A percentile compares a stretch with the other conserved stretches of the same genome.
Evolutionary conservation across 163 green algal genomes (phyloP).

Genomic region (Scenedesmus sp.): DNA sequence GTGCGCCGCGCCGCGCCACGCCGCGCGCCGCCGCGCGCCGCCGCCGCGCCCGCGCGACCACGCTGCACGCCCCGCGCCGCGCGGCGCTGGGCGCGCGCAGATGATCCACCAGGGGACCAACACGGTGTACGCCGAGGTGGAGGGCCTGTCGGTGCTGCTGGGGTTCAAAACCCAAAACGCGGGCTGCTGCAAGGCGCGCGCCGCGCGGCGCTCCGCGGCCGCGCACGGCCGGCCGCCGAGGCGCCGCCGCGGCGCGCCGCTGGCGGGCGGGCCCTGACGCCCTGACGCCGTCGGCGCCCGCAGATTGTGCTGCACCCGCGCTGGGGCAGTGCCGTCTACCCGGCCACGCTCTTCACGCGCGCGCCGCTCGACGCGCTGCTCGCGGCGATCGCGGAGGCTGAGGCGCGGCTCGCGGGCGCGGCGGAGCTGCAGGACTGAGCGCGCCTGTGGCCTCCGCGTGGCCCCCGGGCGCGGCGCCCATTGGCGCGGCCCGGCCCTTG

Average conservation of each 20-base stretch:
- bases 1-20: conserved; percentile 47
- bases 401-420: no score
- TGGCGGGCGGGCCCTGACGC: neutral
- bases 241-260: neutral
- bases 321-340: conserved; percentile 94
- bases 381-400: conserved; percentile 46
- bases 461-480: no score
- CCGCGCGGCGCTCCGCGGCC: no score
- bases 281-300: neutral
- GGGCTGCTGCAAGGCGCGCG: conserved; percentile 91
- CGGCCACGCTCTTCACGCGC: conserved; percentile 90
- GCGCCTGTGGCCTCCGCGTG: no score
- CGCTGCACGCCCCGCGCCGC: no score
- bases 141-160: conserved; percentile 82
- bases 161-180: conserved; percentile 88
- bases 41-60: no score
- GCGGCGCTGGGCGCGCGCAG: conserved; percentile 55
- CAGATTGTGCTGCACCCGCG: conserved; percentile 89
- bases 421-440: conserved; percentile 22
- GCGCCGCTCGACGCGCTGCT: conserved; percentile 68
- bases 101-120: conserved; percentile 84
- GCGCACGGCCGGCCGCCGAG: no score
- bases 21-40: no score
- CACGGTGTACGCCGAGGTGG: conserved; percentile 89
- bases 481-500: no score